Conservation (phyloP, 108 stramenopile genomes). For the Chaetoceros muelleri region DNA sequence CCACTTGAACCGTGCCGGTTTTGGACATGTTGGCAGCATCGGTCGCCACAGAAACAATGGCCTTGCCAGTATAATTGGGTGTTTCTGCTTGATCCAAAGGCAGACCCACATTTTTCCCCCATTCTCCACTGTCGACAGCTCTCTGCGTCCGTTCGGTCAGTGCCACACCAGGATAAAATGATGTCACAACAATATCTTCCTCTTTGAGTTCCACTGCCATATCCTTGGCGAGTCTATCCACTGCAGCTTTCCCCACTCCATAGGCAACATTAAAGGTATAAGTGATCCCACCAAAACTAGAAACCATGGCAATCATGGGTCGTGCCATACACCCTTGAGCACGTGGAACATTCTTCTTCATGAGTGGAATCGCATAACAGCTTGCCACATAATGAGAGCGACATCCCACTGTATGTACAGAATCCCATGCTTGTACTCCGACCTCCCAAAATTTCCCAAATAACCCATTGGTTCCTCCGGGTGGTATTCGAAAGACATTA, state of each 20-base stretch:
- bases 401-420: conserved; percentile 54
- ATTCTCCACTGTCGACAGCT: conserved; percentile 46
- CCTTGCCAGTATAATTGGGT: conserved; percentile 58
- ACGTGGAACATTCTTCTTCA: conserved; percentile 11
- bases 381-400: conserved; percentile 48
- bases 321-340: conserved; percentile 9
- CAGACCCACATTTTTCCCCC: conserved; percentile 60
- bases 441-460: conserved; percentile 72
- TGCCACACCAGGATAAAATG: conserved; percentile 83
- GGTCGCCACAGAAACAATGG: conserved; percentile 37
- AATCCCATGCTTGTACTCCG: conserved; percentile 61
- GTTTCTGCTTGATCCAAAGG: conserved; percentile 51
- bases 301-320: conserved; percentile 55
- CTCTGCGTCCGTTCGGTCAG: conserved; percentile 66
- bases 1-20: conserved; percentile 66
- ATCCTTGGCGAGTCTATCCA: conserved; percentile 73
- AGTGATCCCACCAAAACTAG: conserved; percentile 62
- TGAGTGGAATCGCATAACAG: conserved; percentile 39
- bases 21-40: conserved; percentile 35
- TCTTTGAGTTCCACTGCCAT: conserved; percentile 60
- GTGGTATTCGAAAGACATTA: conserved; percentile 47
- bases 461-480: conserved; percentile 18
- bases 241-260: conserved; percentile 81
- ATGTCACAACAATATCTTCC: conserved; percentile 42
- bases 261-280: conserved; percentile 90